These are phyloP conservation scores for Carnegiea gigantea DNA, from an alignment of 179 eudicot species.

Conservation along the genomic window DNA sequence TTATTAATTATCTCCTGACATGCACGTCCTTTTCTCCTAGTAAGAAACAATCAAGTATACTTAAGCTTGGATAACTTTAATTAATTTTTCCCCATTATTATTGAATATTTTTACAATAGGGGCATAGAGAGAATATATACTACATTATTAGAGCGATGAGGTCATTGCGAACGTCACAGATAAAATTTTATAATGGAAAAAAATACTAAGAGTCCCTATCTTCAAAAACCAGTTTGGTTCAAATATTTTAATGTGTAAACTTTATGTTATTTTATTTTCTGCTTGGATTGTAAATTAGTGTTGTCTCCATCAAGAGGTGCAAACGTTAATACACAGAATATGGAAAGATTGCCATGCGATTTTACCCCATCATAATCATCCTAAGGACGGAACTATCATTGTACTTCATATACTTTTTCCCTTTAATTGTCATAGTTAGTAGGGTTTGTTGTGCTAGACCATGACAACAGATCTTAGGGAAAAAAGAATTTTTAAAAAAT, in stretches of 20 bases:
- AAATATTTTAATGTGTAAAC: constrained; percentile 8
- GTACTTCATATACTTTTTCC: neutral
- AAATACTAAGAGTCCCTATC: constrained; percentile 12
- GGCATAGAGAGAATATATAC: neutral
- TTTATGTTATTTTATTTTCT: neutral
- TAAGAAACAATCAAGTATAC: constrained; percentile 13
- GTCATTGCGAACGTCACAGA: constrained; percentile 34
- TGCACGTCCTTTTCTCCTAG: constrained; percentile 22
- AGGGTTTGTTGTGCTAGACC: neutral
- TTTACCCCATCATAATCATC: neutral
- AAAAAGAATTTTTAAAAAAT: too few species aligned
- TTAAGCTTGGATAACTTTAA: constrained; percentile 21
- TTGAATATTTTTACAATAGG: neutral
- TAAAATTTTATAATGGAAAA: constrained; percentile 13
- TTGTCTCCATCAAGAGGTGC: constrained; percentile 13
- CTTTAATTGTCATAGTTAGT: neutral
- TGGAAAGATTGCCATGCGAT: constrained; percentile 1
- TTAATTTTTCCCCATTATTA: neutral
- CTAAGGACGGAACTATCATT: neutral
- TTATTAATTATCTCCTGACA: constrained; percentile 13
- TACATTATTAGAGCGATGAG: constrained; percentile 14
- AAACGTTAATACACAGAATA: neutral
- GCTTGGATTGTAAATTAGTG: neutral
- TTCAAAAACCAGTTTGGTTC: constrained; percentile 15
- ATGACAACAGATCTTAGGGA: neutral